Percentiles rank a stretch among this genome's conserved stretches.
phyloP scores from a whole-genome alignment of 805 yeast genomes.

The Blastobotrys terrestris region DNA sequence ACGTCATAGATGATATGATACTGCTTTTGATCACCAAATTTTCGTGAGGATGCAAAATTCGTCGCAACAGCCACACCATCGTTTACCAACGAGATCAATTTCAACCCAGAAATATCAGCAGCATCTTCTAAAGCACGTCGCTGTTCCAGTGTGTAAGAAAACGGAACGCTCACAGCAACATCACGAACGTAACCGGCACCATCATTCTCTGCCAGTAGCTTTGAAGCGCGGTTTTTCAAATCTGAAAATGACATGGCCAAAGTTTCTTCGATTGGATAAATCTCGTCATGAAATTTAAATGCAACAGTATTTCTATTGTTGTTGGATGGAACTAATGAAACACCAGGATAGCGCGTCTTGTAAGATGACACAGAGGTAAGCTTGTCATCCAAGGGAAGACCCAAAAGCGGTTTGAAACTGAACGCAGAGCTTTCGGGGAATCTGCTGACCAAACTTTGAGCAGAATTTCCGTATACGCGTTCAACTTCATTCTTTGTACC shows the following conservation, averaged over 20 bases:
- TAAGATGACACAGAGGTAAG: constrained; percentile 44
- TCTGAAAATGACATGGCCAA: constrained; percentile 77
- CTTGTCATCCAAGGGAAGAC: constrained; percentile 37
- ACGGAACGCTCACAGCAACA: constrained; percentile 73
- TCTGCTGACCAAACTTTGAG: constrained; percentile 61
- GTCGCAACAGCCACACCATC: constrained; percentile 92
- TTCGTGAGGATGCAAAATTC: constrained; percentile 60
- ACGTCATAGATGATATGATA: constrained; percentile 75
- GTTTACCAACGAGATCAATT: constrained; percentile 64
- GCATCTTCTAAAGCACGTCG: constrained; percentile 69
- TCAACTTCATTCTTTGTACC: constrained; percentile 32
- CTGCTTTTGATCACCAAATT: constrained; percentile 41
- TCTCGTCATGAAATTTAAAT: constrained; percentile 44
- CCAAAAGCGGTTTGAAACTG: constrained; percentile 66
- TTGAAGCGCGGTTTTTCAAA: constrained; percentile 57
- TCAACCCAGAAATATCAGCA: constrained; percentile 60
- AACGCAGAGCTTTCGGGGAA: constrained; percentile 65
- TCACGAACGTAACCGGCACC: constrained; percentile 48
- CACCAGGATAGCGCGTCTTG: constrained; percentile 53
- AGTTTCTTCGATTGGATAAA: constrained; percentile 66
- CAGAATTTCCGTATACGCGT: constrained; percentile 74
- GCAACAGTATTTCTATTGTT: constrained; percentile 50
- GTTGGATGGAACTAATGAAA: constrained; percentile 37
- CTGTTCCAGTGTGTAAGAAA: constrained; percentile 56
- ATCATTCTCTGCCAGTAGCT: constrained; percentile 41